Conservation (phyloP, 2,329 filamentous ascomycete species). For the Aspergillus proliferans region DNA sequence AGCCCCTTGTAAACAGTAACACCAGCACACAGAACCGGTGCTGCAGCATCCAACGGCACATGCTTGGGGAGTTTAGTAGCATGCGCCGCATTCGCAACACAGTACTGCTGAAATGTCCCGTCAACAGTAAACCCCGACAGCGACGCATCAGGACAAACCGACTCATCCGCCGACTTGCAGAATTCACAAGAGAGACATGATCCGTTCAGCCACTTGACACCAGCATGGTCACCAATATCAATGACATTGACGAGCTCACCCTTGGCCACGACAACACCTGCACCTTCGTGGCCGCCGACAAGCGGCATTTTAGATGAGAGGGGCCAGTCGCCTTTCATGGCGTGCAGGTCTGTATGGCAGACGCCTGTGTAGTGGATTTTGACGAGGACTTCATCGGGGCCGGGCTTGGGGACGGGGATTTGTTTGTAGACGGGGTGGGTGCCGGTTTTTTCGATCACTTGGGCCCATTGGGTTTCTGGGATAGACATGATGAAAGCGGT, state of each 20-base stretch:
- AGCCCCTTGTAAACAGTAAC: slow-evolving; percentile 89
- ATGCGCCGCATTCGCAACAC: slow-evolving; percentile 77
- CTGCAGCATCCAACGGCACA: slow-evolving; percentile 66
- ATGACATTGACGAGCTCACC: slow-evolving; percentile 73
- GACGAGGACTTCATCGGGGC: slow-evolving; percentile 83
- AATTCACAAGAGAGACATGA: slow-evolving; percentile 77
- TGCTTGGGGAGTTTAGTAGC: slow-evolving; percentile 76
- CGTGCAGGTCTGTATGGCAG: slow-evolving; percentile 80
- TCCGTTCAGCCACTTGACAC: slow-evolving; percentile 89
- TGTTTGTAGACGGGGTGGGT: slow-evolving; percentile 51
- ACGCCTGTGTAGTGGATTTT: slow-evolving; percentile 88
- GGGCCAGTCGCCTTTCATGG: slow-evolving; percentile 86
- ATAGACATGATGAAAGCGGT: slow-evolving; percentile 41
- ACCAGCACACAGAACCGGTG: slow-evolving; percentile 76
- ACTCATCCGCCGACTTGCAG: slow-evolving; percentile 75
- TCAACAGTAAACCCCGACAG: slow-evolving; percentile 91
- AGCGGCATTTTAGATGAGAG: slow-evolving; percentile 74
- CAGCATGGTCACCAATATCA: slow-evolving; percentile 75
- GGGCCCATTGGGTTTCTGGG: slow-evolving; percentile 82
- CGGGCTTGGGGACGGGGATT: slow-evolving; percentile 75
- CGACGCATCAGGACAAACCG: slow-evolving; percentile 67
- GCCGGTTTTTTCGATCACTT: slow-evolving; percentile 78
- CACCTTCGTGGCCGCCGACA: slow-evolving; percentile 74
- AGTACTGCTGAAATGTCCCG: slow-evolving; percentile 89
- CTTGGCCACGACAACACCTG: slow-evolving; percentile 73